Evolutionary conservation across 345 rosid species (phyloP).

Genomic region (Populus nigra): DNA sequence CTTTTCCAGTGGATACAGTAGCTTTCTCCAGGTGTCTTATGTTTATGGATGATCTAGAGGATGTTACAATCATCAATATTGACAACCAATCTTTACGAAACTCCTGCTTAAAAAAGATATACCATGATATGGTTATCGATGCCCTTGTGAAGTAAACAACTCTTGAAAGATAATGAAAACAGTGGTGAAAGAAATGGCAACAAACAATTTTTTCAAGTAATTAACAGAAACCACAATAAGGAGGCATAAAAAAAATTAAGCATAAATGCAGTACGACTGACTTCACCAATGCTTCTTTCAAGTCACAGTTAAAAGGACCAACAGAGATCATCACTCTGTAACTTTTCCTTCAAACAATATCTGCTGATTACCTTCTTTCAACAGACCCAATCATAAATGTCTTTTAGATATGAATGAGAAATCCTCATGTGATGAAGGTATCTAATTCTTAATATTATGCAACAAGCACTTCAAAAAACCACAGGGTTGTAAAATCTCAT

Average conservation of each 20-base stretch:
- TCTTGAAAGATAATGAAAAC: not conserved
- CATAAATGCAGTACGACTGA: not conserved
- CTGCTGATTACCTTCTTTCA: not conserved
- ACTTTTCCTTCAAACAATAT: not conserved
- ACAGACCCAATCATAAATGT: not conserved
- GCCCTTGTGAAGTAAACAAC: slow-evolving; percentile 6
- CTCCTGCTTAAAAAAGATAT: slow-evolving; percentile 58
- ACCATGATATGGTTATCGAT: slow-evolving; percentile 1
- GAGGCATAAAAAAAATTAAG: not conserved
- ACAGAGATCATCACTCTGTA: not conserved
- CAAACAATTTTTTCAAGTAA: not conserved
- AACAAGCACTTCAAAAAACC: not conserved
- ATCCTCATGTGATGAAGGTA: not conserved
- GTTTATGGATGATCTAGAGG: slow-evolving; percentile 90
- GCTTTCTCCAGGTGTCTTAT: slow-evolving; percentile 98
- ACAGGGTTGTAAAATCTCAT: not conserved
- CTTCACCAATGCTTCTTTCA: not conserved
- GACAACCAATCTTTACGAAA: slow-evolving; percentile 96
- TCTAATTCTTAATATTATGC: not conserved
- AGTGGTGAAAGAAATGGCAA: not conserved
- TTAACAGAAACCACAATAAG: not conserved
- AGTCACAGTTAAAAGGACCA: not conserved
- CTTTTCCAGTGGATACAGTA: slow-evolving; percentile 97
- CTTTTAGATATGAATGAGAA: slow-evolving; percentile 1
- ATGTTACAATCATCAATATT: slow-evolving; percentile 93